A percentile compares a stretch with the other conserved stretches of the same genome.
phyloP scores from a whole-genome alignment of 768 basidiomycete species.

The Neoboletus magnificus region DNA sequence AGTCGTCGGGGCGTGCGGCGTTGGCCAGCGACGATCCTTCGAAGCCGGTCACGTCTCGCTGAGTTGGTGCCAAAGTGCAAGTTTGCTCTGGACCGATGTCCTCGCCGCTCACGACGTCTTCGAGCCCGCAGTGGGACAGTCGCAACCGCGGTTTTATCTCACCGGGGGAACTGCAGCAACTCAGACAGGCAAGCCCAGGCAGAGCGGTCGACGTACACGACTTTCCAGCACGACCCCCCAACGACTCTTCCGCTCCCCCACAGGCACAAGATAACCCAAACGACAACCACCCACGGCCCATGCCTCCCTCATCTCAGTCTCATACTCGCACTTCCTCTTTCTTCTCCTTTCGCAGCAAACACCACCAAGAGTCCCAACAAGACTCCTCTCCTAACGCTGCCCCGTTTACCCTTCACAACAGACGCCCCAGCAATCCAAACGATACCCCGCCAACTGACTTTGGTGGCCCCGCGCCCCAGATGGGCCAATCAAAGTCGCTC shows the following conservation, averaged over 20 bases:
- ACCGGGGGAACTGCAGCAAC: constrained; percentile 33
- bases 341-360: constrained; percentile 56
- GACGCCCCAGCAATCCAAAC: constrained; percentile 14
- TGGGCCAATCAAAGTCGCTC: constrained; percentile 33
- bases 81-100: constrained; percentile 5
- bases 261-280: constrained; percentile 17
- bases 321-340: constrained; percentile 62
- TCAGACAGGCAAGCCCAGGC: constrained; percentile 32
- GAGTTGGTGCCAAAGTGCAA: neutral
- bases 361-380: constrained; percentile 17
- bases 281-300: constrained; percentile 24
- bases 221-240: constrained; percentile 29
- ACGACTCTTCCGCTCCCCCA: constrained; percentile 9
- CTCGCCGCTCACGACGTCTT: constrained; percentile 20
- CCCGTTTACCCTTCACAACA: constrained; percentile 15
- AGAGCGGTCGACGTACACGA: constrained; percentile 32
- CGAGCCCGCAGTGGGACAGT: constrained; percentile 36
- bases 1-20: neutral
- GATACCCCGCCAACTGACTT: constrained; percentile 16
- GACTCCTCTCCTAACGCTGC: constrained; percentile 17
- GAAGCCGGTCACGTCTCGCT: neutral
- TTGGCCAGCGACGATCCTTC: constrained; percentile 8
- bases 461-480: constrained; percentile 25
- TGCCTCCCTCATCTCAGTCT: constrained; percentile 22
- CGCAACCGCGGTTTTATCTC: constrained; percentile 35